Percentiles rank a stretch among this genome's conserved stretches.
Conservation (phyloP, 148 eudicot species). For the Polygonum aviculare region DNA sequence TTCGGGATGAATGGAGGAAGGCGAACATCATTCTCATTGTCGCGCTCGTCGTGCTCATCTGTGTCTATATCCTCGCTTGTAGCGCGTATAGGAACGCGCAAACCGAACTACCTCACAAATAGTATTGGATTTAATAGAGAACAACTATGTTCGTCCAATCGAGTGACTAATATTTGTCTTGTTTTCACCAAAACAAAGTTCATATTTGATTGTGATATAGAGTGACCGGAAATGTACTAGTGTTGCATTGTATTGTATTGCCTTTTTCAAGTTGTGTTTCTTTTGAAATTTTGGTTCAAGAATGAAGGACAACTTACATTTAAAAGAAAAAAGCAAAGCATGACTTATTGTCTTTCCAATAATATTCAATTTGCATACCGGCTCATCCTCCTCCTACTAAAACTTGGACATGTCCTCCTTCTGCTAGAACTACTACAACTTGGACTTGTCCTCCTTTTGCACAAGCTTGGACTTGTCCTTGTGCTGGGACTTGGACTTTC, state of each 20-base stretch:
- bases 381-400: too few relatives aligned
- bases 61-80: constrained; percentile 71
- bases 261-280: background rate
- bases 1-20: constrained; percentile 79
- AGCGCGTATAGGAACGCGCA: constrained; percentile 80
- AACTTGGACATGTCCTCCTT: too few relatives aligned
- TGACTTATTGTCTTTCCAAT: too few relatives aligned
- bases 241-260: background rate
- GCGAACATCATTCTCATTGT: constrained; percentile 60
- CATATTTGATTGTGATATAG: background rate
- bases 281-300: background rate
- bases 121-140: background rate
- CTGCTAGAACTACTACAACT: too few relatives aligned
- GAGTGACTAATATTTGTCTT: too few relatives aligned
- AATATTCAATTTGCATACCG: too few relatives aligned
- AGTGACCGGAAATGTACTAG: background rate
- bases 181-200: too few relatives aligned
- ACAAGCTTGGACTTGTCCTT: too few relatives aligned
- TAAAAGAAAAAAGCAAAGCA: too few relatives aligned
- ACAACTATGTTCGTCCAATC: too few relatives aligned
- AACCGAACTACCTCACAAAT: constrained; percentile 47
- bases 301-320: background rate
- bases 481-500: too few relatives aligned
- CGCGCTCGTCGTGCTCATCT: constrained; percentile 66
- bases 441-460: too few relatives aligned